Evolutionary conservation across 441 rosid species (phyloP), one percentile per base, ranked within the genome.

Genomic region (Gossypium schwendimanii): DNA sequence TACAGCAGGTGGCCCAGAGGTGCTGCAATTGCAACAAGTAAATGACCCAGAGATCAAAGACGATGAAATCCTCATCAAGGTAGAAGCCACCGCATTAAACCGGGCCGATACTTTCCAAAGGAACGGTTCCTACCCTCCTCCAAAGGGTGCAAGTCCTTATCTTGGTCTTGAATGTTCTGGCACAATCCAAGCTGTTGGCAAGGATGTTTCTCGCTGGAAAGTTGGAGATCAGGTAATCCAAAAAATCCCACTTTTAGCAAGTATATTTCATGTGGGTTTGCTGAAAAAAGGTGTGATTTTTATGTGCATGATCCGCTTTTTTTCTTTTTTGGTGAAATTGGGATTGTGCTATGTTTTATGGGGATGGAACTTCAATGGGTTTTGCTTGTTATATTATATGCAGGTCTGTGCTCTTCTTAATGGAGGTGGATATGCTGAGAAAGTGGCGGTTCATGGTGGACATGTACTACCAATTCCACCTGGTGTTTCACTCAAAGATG

Each of bases 371-470:
- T 62, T 62, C 49, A 33, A 0, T 62, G 6, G 10, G 24, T 33
- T n/a, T 31, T 31, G 47, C 20, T 62, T 62, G 12, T 47, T 24
- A 8, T 26, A 6, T 58, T 36, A n/a, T 69, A 26, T 26, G 44
- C 68, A 73, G 94, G 93, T 91, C 24, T 91, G 97, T 87, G 99
- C 97, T 76, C 92, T 92, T 75, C 91, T 92, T 4, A 75, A 82
- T 70, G 99, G 99, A 77, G 96, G 97, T 77, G 97, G 96, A 0
- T 91, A 94, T 73, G 99, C 97, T 0, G 98, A 94, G 90, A 91
- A 91, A 83, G 98, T 94, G 36, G 82, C 89, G 0, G 96, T 91
- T 73, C 90, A 93, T 0, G 92, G 83, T 0, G 92, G 89, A 10
- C 97, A 92, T 69, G 75, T 88, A 59, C 88, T 94, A 73, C 93